A percentile compares a stretch with the other conserved stretches of the same genome.
Conservation (phyloP, 768 basidiomycete genomes). For the Daedalea quercina region DNA sequence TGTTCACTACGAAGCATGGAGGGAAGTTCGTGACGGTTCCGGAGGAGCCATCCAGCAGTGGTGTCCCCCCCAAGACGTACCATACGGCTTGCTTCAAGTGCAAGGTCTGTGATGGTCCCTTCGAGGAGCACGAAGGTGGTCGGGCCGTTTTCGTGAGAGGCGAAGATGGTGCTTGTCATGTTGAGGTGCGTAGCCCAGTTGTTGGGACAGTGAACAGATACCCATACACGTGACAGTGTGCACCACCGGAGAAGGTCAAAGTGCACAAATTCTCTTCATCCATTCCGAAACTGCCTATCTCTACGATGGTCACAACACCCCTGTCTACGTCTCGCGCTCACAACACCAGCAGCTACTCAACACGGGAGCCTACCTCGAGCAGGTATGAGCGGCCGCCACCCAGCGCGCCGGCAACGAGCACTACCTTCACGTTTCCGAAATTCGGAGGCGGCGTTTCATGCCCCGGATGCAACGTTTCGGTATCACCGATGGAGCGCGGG, state of each 20-base stretch:
- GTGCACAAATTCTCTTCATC: constrained; percentile 22
- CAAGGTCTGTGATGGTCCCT: constrained; percentile 52
- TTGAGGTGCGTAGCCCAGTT: constrained; percentile 36
- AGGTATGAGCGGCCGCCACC: constrained; percentile 33
- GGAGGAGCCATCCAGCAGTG: constrained; percentile 31
- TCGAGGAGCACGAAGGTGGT: constrained; percentile 54
- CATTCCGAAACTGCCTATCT: constrained; percentile 8
- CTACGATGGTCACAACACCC: constrained; percentile 7
- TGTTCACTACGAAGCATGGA: constrained; percentile 51
- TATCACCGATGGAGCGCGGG: constrained; percentile 80
- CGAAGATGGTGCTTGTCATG: constrained; percentile 60
- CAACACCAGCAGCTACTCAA: constrained; percentile 17
- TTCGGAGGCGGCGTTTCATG: constrained; percentile 60
- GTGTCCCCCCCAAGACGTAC: constrained; percentile 49
- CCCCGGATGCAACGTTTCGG: constrained; percentile 67
- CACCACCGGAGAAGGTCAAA: constrained; percentile 36
- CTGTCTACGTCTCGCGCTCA: constrained; percentile 12
- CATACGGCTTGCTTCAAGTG: constrained; percentile 78
- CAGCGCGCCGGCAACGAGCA: constrained; percentile 29
- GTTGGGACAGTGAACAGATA: neutral
- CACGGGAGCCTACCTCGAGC: constrained; percentile 23
- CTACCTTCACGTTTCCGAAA: constrained; percentile 33
- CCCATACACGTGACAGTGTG: constrained; percentile 30
- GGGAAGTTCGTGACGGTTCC: constrained; percentile 72
- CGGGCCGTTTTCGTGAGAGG: constrained; percentile 68